These are phyloP conservation scores for Colletotrichum sidae DNA, from an alignment of 2,329 filamentous ascomycete species.

Conservation along the genomic window DNA sequence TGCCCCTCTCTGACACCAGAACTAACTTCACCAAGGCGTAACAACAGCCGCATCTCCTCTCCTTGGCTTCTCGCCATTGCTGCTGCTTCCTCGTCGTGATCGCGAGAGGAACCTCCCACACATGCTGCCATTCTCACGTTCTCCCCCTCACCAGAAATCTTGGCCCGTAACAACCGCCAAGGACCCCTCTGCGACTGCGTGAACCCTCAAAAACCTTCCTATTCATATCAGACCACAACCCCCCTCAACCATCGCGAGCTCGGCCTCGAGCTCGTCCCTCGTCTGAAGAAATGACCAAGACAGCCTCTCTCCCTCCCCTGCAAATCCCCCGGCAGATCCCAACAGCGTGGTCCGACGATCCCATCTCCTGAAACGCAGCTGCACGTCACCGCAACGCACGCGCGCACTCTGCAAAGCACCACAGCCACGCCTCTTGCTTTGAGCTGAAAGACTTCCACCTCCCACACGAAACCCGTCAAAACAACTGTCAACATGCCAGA, in stretches of 20 bases:
- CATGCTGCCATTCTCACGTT: slow-evolving; percentile 5
- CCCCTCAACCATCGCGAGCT: neutral
- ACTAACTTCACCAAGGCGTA: slow-evolving; percentile 8
- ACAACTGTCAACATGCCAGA: slow-evolving; percentile 1
- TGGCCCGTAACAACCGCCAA: neutral
- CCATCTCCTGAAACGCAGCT: slow-evolving; percentile 15
- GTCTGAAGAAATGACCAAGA: neutral
- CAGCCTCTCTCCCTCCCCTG: neutral
- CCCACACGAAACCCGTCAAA: slow-evolving; percentile 34
- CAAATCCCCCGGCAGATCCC: neutral
- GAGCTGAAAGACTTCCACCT: slow-evolving; percentile 3
- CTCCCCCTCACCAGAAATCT: neutral
- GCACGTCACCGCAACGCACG: slow-evolving; percentile 5
- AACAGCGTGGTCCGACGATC: slow-evolving; percentile 7
- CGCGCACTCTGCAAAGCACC: neutral
- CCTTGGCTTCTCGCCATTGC: slow-evolving; percentile 16
- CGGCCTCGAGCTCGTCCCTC: slow-evolving; percentile 12
- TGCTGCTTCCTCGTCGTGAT: neutral
- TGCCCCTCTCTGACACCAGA: neutral
- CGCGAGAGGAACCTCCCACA: neutral
- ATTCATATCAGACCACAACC: neutral
- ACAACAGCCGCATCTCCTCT: slow-evolving; percentile 20
- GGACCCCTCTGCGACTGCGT: neutral
- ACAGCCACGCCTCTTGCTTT: neutral
- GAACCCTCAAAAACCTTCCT: too few species aligned